Base-by-base conservation (phyloP, 2,329 filamentous ascomycete species). In the Colletotrichum agaves region DNA sequence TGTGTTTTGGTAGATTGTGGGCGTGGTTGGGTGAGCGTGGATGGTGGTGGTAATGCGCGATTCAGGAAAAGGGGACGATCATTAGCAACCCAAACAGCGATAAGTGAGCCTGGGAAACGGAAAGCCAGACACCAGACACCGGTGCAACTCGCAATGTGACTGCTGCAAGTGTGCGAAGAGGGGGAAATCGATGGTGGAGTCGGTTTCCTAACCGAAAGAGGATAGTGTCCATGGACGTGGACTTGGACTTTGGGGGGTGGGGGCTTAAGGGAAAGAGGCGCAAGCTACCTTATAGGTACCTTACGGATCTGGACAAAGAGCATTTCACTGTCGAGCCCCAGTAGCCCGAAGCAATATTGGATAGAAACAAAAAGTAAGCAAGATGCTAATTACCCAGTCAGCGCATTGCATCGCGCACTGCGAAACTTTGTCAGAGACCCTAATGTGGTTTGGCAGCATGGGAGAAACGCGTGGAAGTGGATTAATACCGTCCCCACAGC, bases 41-140 rank as follows among this genome's bases (percentile, higher is more conserved):
- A 23, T 33, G 27, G 44, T 60, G 31, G 55, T 58, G 13, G 41
- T 58, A 59, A 46, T 59, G 53, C 64, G 53, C 61, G 64, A 67
- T 53, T 67, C 64, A 58, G 64, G 33, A 33, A 59, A 67, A 64
- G 64, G 64, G 13, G 61, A 67, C 39, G 61, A 59, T 63, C 15
- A 63, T 47, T 50, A 46, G 47, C 19, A 44, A n/a, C 31, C 15
- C 6, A 11, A 53, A 5, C 46, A 50, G 23, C 23, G 33, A n/a
- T 23, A 23, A 50, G 33, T 37, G 47, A 52, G 15, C 52, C 37
- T 8, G 37, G 52, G 21, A 56, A 56, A 35, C 35, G 37, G 35
- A 56, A 56, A 43, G 52, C 19, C 35, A 61, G 59, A 31, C 59
- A 35, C 19, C 31, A 44, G 50, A 50, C 23, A 53, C 31, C 33